These are phyloP conservation scores for Serendipita sp. DNA, from an alignment of 768 basidiomycete species.

Conservation along the genomic window DNA sequence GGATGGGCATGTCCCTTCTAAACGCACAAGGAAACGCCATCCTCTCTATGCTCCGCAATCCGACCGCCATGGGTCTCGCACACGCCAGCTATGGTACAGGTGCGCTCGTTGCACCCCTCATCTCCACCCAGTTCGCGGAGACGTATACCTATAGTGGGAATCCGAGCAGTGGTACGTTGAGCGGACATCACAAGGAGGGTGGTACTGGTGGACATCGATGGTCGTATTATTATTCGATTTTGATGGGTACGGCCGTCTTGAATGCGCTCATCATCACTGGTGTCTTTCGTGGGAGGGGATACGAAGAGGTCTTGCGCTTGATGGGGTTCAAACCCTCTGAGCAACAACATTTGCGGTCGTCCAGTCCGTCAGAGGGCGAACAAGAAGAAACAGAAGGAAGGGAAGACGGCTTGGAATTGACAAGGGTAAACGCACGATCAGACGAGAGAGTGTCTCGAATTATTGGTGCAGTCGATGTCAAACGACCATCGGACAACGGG, in stretches of 20 bases:
- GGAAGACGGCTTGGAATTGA: neutral
- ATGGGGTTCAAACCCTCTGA: neutral
- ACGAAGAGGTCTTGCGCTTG: neutral
- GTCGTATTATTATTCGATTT: neutral
- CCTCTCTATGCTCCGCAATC: neutral
- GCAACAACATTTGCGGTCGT: too few relatives aligned
- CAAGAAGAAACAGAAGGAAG: neutral
- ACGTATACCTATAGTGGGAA: too few relatives aligned
- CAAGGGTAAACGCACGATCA: neutral
- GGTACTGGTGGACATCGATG: neutral
- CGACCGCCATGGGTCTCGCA: neutral
- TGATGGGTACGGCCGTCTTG: neutral
- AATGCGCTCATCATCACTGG: neutral
- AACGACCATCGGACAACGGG: too few relatives aligned
- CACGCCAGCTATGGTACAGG: neutral
- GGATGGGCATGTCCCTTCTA: neutral
- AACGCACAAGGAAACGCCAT: neutral
- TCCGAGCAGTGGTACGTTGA: too few relatives aligned
- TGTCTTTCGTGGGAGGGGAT: neutral
- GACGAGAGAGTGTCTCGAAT: too few relatives aligned
- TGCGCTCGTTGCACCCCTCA: neutral
- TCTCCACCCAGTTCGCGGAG: neutral
- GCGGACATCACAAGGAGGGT: too few relatives aligned
- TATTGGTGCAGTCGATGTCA: too few relatives aligned
- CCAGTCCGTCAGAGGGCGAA: too few relatives aligned